Conservation (phyloP, 371 early-diverging fungal genomes). For the Blastocladiella emersonii region DNA sequence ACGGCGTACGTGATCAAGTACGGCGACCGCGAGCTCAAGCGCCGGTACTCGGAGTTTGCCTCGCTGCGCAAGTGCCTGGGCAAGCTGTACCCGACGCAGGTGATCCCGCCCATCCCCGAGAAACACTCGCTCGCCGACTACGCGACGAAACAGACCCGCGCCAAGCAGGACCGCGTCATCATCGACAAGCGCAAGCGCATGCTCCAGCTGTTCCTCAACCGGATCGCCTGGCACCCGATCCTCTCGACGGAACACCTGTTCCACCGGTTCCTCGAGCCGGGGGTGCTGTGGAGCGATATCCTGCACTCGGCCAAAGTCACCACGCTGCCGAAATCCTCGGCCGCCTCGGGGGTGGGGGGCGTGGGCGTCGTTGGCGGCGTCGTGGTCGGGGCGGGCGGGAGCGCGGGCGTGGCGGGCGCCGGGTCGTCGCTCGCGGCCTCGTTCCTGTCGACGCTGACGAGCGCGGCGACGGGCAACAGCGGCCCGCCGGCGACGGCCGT, state of each 20-base stretch:
- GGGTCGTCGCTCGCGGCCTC: background rate
- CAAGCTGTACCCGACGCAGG: slow-evolving; percentile 58
- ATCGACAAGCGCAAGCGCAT: slow-evolving; percentile 75
- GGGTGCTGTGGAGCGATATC: slow-evolving; percentile 51
- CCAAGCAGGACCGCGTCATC: slow-evolving; percentile 71
- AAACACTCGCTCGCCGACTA: slow-evolving; percentile 84
- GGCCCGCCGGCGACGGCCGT: slow-evolving; percentile 12
- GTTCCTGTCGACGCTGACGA: background rate
- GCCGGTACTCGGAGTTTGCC: slow-evolving; percentile 92
- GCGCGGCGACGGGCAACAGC: background rate
- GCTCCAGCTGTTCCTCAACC: slow-evolving; percentile 76
- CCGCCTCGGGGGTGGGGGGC: slow-evolving; percentile 12
- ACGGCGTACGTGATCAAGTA: slow-evolving; percentile 27
- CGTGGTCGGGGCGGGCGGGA: slow-evolving; percentile 10
- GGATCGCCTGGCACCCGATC: slow-evolving; percentile 67
- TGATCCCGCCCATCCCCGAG: slow-evolving; percentile 90
- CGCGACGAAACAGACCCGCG: slow-evolving; percentile 61
- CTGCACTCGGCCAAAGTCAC: slow-evolving; percentile 45
- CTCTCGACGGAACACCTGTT: slow-evolving; percentile 68
- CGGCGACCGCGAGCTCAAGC: slow-evolving; percentile 24
- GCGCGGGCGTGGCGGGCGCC: slow-evolving; percentile 12
- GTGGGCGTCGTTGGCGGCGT: slow-evolving; percentile 18
- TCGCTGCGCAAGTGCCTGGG: slow-evolving; percentile 56
- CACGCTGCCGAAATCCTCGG: slow-evolving; percentile 34
- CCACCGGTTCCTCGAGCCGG: slow-evolving; percentile 69